A percentile compares a stretch with the other conserved stretches of the same genome.
phyloP scores from a whole-genome alignment of 768 basidiomycete species.

The Xanthoconium purpureum region DNA sequence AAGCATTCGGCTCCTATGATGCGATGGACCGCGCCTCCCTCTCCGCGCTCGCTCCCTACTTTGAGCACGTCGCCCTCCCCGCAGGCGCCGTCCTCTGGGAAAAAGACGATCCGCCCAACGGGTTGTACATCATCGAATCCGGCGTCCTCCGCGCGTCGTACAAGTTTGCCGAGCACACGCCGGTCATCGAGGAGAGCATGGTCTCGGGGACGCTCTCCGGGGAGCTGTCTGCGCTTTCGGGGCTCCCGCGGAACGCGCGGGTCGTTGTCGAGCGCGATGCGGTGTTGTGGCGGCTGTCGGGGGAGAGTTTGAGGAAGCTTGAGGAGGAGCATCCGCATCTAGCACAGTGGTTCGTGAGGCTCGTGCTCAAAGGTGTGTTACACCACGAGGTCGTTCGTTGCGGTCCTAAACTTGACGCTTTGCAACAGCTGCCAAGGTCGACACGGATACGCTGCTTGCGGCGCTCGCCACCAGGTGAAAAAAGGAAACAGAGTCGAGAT shows the following conservation, averaged over 20 bases:
- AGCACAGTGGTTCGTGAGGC: constrained; percentile 59
- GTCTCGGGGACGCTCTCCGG: constrained; percentile 91
- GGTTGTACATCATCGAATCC: constrained; percentile 84
- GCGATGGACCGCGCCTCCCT: constrained; percentile 56
- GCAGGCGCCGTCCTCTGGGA: constrained; percentile 69
- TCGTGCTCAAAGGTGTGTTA: constrained; percentile 69
- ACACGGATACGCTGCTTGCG: constrained; percentile 58
- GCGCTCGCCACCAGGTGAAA: constrained; percentile 46
- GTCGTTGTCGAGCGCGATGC: constrained; percentile 77
- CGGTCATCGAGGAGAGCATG: constrained; percentile 83
- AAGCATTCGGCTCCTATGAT: constrained; percentile 76
- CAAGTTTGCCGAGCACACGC: constrained; percentile 65
- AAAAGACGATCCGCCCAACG: constrained; percentile 74
- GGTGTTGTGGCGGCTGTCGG: constrained; percentile 78
- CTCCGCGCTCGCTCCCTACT: constrained; percentile 63
- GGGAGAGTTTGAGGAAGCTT: constrained; percentile 53
- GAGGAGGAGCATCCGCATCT: constrained; percentile 66
- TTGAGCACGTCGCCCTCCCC: constrained; percentile 58
- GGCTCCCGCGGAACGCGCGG: constrained; percentile 77
- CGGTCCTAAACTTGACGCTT: neutral
- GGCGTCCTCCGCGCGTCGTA: constrained; percentile 86
- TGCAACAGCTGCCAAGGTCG: constrained; percentile 56
- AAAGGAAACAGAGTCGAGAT: neutral
- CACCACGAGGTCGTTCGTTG: neutral
- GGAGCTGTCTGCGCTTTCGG: constrained; percentile 82